Conservation (phyloP, 352 stramenopile genomes). For the Phytopythium aichiense region DNA sequence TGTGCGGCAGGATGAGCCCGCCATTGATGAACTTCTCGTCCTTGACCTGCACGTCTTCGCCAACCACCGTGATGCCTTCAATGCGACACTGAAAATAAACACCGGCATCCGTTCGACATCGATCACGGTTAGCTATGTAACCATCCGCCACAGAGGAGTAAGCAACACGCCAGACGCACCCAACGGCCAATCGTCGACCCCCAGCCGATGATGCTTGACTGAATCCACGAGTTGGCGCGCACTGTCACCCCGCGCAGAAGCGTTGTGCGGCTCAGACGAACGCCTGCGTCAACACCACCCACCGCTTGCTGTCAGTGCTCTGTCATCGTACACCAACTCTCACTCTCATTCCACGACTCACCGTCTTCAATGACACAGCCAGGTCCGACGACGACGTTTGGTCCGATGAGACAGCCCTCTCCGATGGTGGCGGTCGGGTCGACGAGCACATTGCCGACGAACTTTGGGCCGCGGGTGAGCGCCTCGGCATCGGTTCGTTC, state of each 20-base stretch:
- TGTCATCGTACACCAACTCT: no score
- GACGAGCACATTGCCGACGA: conserved; percentile 85
- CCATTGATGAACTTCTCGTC: conserved; percentile 89
- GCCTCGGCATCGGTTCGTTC: conserved; percentile 35
- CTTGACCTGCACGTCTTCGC: conserved; percentile 86
- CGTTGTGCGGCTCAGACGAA: conserved; percentile 78
- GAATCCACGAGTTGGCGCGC: conserved; percentile 78
- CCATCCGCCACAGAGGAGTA: not conserved
- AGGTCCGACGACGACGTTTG: conserved; percentile 81
- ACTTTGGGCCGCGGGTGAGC: conserved; percentile 62
- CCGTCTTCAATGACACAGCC: conserved; percentile 84
- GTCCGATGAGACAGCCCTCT: conserved; percentile 75
- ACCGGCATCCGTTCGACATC: not conserved
- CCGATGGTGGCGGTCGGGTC: conserved; percentile 74
- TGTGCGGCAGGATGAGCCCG: conserved; percentile 84
- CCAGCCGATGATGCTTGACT: conserved; percentile 89
- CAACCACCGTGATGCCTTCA: conserved; percentile 80
- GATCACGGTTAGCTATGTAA: not conserved
- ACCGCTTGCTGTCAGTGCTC: not conserved
- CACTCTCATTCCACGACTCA: conserved; percentile 8
- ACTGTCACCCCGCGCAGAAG: conserved; percentile 76
- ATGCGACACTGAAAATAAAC: conserved; percentile 55
- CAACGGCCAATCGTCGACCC: conserved; percentile 82
- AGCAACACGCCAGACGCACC: conserved; percentile 24
- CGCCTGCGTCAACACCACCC: conserved; percentile 25